Percentiles rank a stretch among this genome's conserved stretches.
These are phyloP conservation scores for Jacaranda mimosifolia DNA, from an alignment of 257 asterid species.

Conservation along the genomic window DNA sequence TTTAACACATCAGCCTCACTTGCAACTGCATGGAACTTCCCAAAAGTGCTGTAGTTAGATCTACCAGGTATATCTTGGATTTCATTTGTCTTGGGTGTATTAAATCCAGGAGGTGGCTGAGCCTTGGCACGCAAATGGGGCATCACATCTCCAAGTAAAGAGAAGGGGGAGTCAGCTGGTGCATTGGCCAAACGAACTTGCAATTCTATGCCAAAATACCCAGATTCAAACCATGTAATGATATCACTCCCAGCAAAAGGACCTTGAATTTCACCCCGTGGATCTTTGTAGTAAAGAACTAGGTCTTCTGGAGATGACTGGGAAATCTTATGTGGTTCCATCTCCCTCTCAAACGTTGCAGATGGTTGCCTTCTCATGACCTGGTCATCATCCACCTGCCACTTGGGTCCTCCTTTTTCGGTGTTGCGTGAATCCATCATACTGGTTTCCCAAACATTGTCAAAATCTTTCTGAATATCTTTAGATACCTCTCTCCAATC, in stretches of 20 bases:
- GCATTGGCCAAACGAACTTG: conserved; percentile 85
- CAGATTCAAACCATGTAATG: conserved; percentile 97
- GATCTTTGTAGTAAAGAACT: conserved; percentile 87
- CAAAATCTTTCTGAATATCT: conserved; percentile 59
- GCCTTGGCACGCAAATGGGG: conserved; percentile 96
- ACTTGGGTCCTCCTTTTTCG: conserved; percentile 54
- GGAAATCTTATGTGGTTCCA: conserved; percentile 55
- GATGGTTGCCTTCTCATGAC: conserved; percentile 68
- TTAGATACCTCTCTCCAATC: conserved; percentile 61
- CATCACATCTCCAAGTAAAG: conserved; percentile 93
- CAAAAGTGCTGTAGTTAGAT: conserved; percentile 50
- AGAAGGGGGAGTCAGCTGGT: conserved; percentile 72
- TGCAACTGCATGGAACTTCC: conserved; percentile 56
- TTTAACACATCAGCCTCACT: conserved; percentile 62
- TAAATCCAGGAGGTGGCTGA: conserved; percentile 98
- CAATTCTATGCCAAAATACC: conserved; percentile 95
- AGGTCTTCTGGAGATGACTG: conserved; percentile 85
- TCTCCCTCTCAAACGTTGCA: conserved; percentile 60
- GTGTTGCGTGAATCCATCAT: conserved; percentile 53
- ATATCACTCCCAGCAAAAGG: conserved; percentile 95
- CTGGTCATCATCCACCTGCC: conserved; percentile 68
- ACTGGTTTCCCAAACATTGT: conserved; percentile 53
- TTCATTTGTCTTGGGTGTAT: conserved; percentile 74
- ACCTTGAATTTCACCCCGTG: conserved; percentile 91
- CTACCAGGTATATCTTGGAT: conserved; percentile 59